phyloP scores from a whole-genome alignment of 768 basidiomycete genomes.

The Leccinum aurantiacum region DNA sequence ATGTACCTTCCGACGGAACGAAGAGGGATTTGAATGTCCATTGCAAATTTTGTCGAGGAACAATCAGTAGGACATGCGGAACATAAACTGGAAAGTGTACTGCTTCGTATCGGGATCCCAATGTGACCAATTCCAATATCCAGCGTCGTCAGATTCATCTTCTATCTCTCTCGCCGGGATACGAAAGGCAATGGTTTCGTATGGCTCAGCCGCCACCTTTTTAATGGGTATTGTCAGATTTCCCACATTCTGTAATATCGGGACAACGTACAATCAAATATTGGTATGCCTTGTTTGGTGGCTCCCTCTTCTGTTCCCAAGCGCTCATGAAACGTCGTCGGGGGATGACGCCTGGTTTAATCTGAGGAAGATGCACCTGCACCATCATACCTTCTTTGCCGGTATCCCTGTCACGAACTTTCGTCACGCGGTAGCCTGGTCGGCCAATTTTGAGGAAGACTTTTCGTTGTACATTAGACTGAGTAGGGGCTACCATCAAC shows the following conservation, averaged over 20 bases:
- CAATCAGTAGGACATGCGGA: constrained; percentile 52
- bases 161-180: constrained; percentile 97
- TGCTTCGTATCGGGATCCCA: constrained; percentile 99
- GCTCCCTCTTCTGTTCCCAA: constrained; percentile 95
- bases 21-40: constrained; percentile 2
- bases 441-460: constrained; percentile 96
- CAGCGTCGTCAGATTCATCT: constrained; percentile 87
- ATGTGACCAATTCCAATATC: constrained; percentile 96
- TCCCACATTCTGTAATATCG: constrained; percentile 10
- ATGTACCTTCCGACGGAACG: constrained; percentile 5
- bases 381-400: constrained; percentile 97
- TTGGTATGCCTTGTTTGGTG: constrained; percentile 94
- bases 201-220: constrained; percentile 98
- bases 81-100: constrained; percentile 98
- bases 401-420: constrained; percentile 88
- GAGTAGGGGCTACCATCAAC: constrained; percentile 82
- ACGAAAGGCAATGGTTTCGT: constrained; percentile 99
- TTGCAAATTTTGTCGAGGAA: constrained; percentile 11
- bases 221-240: constrained; percentile 28
- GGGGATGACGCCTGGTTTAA: constrained; percentile 82
- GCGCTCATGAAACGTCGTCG: constrained; percentile 93
- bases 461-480: constrained; percentile 82
- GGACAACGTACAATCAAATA: constrained; percentile 83
- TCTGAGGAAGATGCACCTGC: constrained; percentile 93
- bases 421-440: constrained; percentile 94